Percentiles rank a stretch among this genome's conserved stretches.
Conservation (phyloP, 1,284 basidiomycete species). For the Sutorius eximius region DNA sequence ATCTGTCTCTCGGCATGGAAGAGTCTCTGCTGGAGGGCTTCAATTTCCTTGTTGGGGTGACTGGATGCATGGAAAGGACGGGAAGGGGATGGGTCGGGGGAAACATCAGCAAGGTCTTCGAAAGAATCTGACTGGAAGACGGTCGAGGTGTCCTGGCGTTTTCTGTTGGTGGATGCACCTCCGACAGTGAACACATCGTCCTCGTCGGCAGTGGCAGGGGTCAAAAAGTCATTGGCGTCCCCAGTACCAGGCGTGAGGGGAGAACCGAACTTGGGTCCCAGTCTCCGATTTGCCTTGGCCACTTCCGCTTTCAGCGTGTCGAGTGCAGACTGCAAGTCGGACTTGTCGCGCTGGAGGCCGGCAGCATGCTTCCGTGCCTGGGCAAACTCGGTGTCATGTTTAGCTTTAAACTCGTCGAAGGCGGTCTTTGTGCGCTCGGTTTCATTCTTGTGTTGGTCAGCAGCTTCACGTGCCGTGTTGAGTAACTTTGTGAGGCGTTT, state of each 20-base stretch:
- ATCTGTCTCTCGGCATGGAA: constrained; percentile 84
- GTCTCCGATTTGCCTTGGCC: constrained; percentile 56
- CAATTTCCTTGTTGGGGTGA: constrained; percentile 77
- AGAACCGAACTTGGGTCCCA: constrained; percentile 61
- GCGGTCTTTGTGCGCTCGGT: constrained; percentile 70
- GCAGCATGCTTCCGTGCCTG: constrained; percentile 86
- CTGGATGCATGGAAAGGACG: constrained; percentile 62
- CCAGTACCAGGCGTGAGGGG: constrained; percentile 64
- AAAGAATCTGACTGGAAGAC: constrained; percentile 57
- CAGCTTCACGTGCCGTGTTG: constrained; percentile 69
- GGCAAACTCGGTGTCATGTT: constrained; percentile 93
- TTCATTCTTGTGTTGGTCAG: constrained; percentile 87
- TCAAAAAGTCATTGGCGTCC: constrained; percentile 51
- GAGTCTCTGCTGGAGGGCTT: constrained; percentile 72
- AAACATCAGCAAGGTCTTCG: constrained; percentile 57
- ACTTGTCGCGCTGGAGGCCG: constrained; percentile 87
- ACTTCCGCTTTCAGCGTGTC: constrained; percentile 73
- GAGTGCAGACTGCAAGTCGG: constrained; percentile 82
- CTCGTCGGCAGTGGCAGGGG: constrained; percentile 56
- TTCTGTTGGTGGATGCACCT: constrained; percentile 62
- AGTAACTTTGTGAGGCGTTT: constrained; percentile 80
- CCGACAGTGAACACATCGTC: constrained; percentile 67
- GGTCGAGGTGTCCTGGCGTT: constrained; percentile 54
- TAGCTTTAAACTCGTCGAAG: constrained; percentile 77
- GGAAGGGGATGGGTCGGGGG: constrained; percentile 67